These are phyloP conservation scores for Sugiyamaella neomexicana DNA, from an alignment of 1,139 yeast genomes.

Conservation along the genomic window DNA sequence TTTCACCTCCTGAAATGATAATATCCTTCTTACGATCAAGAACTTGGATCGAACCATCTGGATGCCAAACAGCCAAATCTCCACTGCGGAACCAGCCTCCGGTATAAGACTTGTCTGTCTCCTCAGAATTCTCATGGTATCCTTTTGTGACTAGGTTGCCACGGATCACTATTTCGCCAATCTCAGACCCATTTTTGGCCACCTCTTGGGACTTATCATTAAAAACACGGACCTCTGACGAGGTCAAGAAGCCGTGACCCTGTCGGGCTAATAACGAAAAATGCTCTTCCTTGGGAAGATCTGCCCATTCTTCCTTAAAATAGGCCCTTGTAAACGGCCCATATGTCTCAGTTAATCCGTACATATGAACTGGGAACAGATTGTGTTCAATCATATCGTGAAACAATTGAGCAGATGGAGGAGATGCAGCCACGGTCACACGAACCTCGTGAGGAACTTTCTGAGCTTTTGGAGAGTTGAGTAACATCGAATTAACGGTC, in stretches of 20 bases:
- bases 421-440: slow-evolving; percentile 45
- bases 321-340: slow-evolving; percentile 43
- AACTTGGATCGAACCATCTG: slow-evolving; percentile 58
- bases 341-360: slow-evolving; percentile 62
- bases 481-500: slow-evolving; percentile 43
- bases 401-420: slow-evolving; percentile 42
- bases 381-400: slow-evolving; percentile 40
- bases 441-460: slow-evolving; percentile 35
- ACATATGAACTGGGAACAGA: slow-evolving; percentile 56
- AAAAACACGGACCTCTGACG: slow-evolving; percentile 49
- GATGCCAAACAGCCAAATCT: slow-evolving; percentile 63
- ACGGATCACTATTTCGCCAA: slow-evolving; percentile 42
- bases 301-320: slow-evolving; percentile 39
- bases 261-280: slow-evolving; percentile 40
- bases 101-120: slow-evolving; percentile 54
- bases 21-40: slow-evolving; percentile 79
- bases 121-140: slow-evolving; percentile 60
- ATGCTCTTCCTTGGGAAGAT: slow-evolving; percentile 32
- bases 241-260: slow-evolving; percentile 41
- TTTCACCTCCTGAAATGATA: slow-evolving; percentile 81
- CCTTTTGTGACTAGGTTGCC: slow-evolving; percentile 55
- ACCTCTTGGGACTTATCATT: slow-evolving; percentile 48
- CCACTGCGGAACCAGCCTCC: slow-evolving; percentile 78
- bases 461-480: slow-evolving; percentile 38
- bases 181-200: slow-evolving; percentile 44